Conservation (phyloP, 345 rosid genomes). For the Eucalyptus sp. region DNA sequence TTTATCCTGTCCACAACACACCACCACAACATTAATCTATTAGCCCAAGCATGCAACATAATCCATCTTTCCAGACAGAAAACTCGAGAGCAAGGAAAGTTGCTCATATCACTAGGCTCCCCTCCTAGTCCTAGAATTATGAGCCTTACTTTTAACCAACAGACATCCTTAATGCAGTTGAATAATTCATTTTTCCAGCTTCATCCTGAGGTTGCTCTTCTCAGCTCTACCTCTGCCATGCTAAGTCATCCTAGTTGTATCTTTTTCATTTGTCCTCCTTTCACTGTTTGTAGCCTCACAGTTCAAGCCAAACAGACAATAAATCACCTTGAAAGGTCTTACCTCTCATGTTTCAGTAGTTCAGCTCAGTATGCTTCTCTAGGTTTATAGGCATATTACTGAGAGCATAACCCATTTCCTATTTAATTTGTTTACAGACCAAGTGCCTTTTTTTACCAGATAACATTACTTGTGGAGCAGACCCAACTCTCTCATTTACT, state of each 20-base stretch:
- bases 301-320: background rate
- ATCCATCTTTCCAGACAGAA: background rate
- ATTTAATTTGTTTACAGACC: background rate
- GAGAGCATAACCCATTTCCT: background rate
- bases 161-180: background rate
- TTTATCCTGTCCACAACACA: constrained; percentile 33
- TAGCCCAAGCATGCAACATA: background rate
- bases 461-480: background rate
- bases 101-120: background rate
- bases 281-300: background rate
- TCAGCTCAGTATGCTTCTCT: background rate
- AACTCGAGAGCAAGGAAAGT: background rate
- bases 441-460: background rate
- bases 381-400: background rate
- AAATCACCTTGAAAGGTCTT: background rate
- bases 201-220: background rate
- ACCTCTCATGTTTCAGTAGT: background rate
- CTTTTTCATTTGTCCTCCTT: background rate
- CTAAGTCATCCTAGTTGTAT: background rate
- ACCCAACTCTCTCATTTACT: background rate
- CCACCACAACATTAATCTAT: background rate
- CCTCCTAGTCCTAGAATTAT: background rate
- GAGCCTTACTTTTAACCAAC: background rate
- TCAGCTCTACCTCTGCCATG: background rate
- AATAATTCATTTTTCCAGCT: background rate